phyloP scores from a whole-genome alignment of 495 filamentous ascomycete genomes.

The Tuber borchii region DNA sequence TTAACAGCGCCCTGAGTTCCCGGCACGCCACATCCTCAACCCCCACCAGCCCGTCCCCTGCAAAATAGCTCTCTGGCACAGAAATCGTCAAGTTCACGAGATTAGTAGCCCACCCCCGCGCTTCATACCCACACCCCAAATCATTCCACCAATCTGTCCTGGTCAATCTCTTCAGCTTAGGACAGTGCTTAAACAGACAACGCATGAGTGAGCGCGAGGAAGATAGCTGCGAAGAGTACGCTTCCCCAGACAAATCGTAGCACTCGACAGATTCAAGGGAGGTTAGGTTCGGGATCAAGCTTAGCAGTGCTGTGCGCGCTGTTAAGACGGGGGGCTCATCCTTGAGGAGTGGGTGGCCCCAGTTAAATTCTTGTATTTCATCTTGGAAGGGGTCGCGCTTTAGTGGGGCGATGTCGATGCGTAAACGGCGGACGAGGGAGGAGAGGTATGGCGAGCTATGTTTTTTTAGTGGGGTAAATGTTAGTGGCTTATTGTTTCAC shows the following conservation, averaged over 20 bases:
- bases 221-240: slow-evolving; percentile 17
- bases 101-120: slow-evolving; percentile 6
- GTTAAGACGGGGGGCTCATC: slow-evolving; percentile 27
- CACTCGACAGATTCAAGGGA: slow-evolving; percentile 29
- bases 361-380: slow-evolving; percentile 35
- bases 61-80: slow-evolving; percentile 33
- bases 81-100: slow-evolving; percentile 31
- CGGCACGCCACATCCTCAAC: slow-evolving; percentile 30
- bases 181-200: slow-evolving; percentile 26
- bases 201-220: slow-evolving; percentile 30
- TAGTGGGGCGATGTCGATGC: slow-evolving; percentile 31
- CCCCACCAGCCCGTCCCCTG: slow-evolving; percentile 23
- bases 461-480: slow-evolving; percentile 2
- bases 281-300: slow-evolving; percentile 25
- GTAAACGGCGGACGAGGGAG: slow-evolving; percentile 26
- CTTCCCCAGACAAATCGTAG: slow-evolving; percentile 32
- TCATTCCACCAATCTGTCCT: slow-evolving; percentile 34
- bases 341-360: slow-evolving; percentile 28
- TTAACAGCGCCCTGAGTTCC: slow-evolving; percentile 26
- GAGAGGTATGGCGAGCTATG: slow-evolving; percentile 28
- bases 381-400: slow-evolving; percentile 18
- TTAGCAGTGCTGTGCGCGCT: slow-evolving; percentile 29
- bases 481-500: not conserved
- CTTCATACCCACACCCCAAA: slow-evolving; percentile 23
- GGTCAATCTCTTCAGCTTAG: slow-evolving; percentile 20